Percentiles rank a stretch among this genome's conserved stretches.
Conservation (phyloP, 129 eudicot genomes). For the Centella asiatica region DNA sequence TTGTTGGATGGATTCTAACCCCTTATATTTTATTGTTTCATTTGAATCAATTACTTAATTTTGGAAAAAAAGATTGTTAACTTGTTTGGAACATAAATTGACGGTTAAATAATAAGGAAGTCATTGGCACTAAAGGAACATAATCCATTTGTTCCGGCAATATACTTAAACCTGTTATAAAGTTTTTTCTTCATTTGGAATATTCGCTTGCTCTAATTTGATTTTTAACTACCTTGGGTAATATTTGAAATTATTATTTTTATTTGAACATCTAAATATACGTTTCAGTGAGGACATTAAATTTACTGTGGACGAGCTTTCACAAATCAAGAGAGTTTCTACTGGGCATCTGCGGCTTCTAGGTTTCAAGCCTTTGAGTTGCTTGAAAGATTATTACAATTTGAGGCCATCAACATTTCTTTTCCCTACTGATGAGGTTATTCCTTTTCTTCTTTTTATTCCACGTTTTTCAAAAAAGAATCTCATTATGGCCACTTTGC, state of each 20-base stretch:
- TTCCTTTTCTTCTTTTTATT: slow-evolving; percentile 4
- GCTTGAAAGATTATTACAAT: slow-evolving; percentile 85
- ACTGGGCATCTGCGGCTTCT: slow-evolving; percentile 73
- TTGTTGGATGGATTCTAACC: too few relatives aligned
- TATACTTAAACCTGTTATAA: not conserved
- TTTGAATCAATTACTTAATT: too few relatives aligned
- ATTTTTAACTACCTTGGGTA: not conserved
- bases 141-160: not conserved
- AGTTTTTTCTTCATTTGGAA: not conserved
- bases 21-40: too few relatives aligned
- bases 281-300: slow-evolving; percentile 54
- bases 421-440: slow-evolving; percentile 94
- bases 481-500: not conserved
- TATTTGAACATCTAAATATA: not conserved
- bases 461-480: not conserved
- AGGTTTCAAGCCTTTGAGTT: slow-evolving; percentile 91
- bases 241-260: not conserved
- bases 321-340: slow-evolving; percentile 77
- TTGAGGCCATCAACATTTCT: slow-evolving; percentile 83
- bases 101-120: too few relatives aligned
- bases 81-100: too few relatives aligned
- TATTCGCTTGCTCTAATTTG: not conserved
- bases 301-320: slow-evolving; percentile 63
- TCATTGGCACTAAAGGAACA: not conserved
- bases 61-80: too few relatives aligned